Conservation (phyloP, 2,329 filamentous ascomycete species). For the Aureobasidium mangrovei region DNA sequence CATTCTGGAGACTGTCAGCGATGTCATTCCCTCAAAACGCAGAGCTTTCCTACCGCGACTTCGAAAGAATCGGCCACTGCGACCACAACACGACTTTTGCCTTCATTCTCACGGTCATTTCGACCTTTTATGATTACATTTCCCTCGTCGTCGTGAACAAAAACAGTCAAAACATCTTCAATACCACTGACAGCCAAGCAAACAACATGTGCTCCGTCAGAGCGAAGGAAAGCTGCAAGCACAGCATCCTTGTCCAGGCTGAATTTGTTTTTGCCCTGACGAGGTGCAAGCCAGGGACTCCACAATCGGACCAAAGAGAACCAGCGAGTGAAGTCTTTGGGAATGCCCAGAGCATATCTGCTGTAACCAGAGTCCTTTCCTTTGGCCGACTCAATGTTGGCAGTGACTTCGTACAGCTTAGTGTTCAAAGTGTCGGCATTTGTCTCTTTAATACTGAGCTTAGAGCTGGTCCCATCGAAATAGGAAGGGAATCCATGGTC, state of each 20-base stretch:
- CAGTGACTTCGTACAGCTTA: slow-evolving; percentile 59
- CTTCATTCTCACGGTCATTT: slow-evolving; percentile 55
- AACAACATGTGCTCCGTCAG: slow-evolving; percentile 64
- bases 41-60: slow-evolving; percentile 37
- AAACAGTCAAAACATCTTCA: slow-evolving; percentile 58
- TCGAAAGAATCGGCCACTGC: slow-evolving; percentile 67
- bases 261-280: slow-evolving; percentile 64
- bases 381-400: slow-evolving; percentile 46
- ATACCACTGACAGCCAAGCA: slow-evolving; percentile 70
- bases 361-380: slow-evolving; percentile 50
- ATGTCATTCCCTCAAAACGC: background rate
- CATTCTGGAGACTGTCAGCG: slow-evolving; percentile 36
- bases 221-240: slow-evolving; percentile 65
- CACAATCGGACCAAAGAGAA: slow-evolving; percentile 73
- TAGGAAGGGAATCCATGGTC: slow-evolving; percentile 44
- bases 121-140: slow-evolving; percentile 59
- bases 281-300: slow-evolving; percentile 79
- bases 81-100: slow-evolving; percentile 56
- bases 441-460: slow-evolving; percentile 46
- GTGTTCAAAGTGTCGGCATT: slow-evolving; percentile 60
- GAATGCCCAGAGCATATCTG: slow-evolving; percentile 52
- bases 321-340: slow-evolving; percentile 61
- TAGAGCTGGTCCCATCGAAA: slow-evolving; percentile 49
- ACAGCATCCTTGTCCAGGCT: slow-evolving; percentile 68
- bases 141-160: slow-evolving; percentile 57